These are phyloP conservation scores for Chaetoceros tenuissimus DNA, from an alignment of 108 stramenopile genomes.

Conservation along the genomic window DNA sequence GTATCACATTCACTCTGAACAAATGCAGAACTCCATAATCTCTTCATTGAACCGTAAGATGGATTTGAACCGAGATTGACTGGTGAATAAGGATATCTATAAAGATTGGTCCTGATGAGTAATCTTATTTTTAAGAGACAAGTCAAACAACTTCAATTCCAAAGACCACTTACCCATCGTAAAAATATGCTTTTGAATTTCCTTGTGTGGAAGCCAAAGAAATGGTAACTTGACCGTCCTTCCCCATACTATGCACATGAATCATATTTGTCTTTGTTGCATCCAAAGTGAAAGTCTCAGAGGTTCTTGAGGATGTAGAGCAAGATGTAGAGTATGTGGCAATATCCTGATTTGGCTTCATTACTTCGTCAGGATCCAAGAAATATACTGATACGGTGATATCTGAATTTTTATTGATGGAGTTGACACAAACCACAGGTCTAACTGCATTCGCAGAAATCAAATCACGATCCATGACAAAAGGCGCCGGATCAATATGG, in stretches of 20 bases:
- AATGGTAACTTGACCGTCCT: not conserved
- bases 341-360: not conserved
- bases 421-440: constrained; percentile 3
- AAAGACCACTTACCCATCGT: not conserved
- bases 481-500: not conserved
- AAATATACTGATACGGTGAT: constrained; percentile 1
- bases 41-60: not conserved
- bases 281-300: not conserved
- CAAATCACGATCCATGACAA: not conserved
- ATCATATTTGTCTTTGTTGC: not conserved
- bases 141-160: not conserved
- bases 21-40: not conserved
- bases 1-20: too few relatives aligned
- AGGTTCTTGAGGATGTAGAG: not conserved
- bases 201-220: not conserved
- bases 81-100: not conserved
- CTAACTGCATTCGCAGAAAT: not conserved
- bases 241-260: not conserved
- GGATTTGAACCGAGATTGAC: not conserved
- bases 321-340: not conserved
- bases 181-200: not conserved
- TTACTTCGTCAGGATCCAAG: not conserved
- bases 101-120: not conserved
- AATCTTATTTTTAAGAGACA: too few relatives aligned
- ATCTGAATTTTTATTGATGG: not conserved